Base-by-base conservation (phyloP, 495 filamentous ascomycete genomes). In the Clohesyomyces aquaticus region DNA sequence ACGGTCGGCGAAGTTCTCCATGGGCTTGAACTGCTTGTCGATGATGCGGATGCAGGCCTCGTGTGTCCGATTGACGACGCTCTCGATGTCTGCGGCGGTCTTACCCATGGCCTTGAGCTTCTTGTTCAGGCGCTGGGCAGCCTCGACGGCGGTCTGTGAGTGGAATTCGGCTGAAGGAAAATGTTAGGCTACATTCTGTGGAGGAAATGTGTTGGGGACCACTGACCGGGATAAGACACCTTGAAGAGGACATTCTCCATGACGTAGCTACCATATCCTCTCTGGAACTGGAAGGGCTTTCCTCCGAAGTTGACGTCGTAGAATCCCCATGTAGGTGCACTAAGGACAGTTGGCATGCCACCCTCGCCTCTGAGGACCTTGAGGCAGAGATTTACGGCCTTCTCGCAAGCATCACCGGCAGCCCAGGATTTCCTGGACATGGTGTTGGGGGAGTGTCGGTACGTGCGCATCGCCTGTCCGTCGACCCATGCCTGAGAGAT, bases 171-270 rank as follows among this genome's bases (percentile, higher is more conserved):
- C 94, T 88, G 53, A 32, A 55, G 45, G 26, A 19, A 55, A 55
- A 27, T 9, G 10, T 68, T 26, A 59, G 47, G 8, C 11, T 57
- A 23, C 23, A 23, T 54, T 22, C 26, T 19, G 50, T n/a, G n/a
- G 21, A 43, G 45, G 21, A 19, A 22, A n/a, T 55, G 18, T 14
- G 14, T 19, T 0, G 19, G 14, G 19, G 47, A n/a, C 27, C 25
- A 77, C 86, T 73, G 77, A 91, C 89, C 89, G 72, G 92, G 92
- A 74, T 96, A 96, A 28, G 94, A 98, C 42, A 98, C 95, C 83
- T 98, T 98, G 84, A 98, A 98, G 49, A 98, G 88, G 48, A 98
- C 90, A 74, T 98, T 98, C 85, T 98, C 94, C 94, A 98, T 98
- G 56, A 98, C 95, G 76, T 98, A 98, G 82, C 88, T 93, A 69